Base-by-base conservation (phyloP, 2,329 filamentous ascomycete genomes). In the Aspergillus awamori region DNA sequence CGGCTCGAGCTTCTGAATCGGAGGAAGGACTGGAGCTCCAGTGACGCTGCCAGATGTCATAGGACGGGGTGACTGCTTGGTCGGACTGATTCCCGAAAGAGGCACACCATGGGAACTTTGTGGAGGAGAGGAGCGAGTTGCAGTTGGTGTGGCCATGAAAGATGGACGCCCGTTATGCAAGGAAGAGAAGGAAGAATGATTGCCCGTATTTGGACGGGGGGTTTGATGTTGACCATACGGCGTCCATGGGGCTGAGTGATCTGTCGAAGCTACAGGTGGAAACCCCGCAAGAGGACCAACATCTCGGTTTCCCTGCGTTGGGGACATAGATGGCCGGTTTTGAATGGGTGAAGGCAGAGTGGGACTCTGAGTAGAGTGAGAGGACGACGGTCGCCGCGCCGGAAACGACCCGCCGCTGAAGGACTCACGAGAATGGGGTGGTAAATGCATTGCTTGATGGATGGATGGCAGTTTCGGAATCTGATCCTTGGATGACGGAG, bases 301-400 rank as follows among this genome's bases (percentile, higher is more conserved):
- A 68, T 84, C 75, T 72, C 80, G 70, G 70, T 84, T 74, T 59
- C 83, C 75, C 74, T 84, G 69, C 58, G 83, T 79, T 22, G 80
- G 80, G 20, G 81, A 82, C 74, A 82, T 80, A 1, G 79, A 77
- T 1, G 80, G 79, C 13, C 75, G 77, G 58, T 80, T 80, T 51
- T 81, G 74, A 20, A 80, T 75, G 17, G 79, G 78, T 7, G 79
- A 80, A 13, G 72, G 69, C 36, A 73, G 67, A 24, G 51, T 66
- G 36, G 69, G 72, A 52, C 70, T 74, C 47, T 74, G 72, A 6
- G 67, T 64, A 24, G 77, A 77, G 58, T 80, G 76, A 45, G 78
- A 77, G 4, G 79, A 79, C 17, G 76, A 73, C n/a, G 78, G 77
- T 39, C 77, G 77, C 33, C 69, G 73, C 48, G 73, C 66, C 36